Conservation (phyloP, 2,329 filamentous ascomycete genomes). For the Mollisia scopiformis region DNA sequence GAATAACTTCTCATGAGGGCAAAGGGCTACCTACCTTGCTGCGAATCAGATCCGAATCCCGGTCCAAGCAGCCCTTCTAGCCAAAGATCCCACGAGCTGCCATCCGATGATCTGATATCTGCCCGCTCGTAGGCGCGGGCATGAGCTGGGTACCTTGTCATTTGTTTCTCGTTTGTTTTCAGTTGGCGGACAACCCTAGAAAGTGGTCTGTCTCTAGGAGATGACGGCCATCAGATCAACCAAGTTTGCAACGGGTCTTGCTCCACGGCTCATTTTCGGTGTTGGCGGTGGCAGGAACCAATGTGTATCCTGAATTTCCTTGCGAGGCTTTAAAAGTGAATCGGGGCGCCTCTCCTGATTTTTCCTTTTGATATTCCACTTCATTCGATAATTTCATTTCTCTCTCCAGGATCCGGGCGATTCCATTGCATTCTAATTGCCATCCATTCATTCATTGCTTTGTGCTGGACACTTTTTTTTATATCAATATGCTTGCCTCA, state of each 20-base stretch:
- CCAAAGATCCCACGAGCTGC: neutral
- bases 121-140: neutral
- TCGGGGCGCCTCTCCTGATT: constrained; percentile 16
- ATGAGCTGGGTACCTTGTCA: constrained; percentile 1
- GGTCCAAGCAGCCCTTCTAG: neutral
- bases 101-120: constrained; percentile 30
- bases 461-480: constrained; percentile 37
- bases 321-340: constrained; percentile 4
- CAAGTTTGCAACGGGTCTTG: constrained; percentile 20
- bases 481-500: constrained; percentile 42
- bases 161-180: constrained; percentile 21
- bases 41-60: neutral
- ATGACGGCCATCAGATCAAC: constrained; percentile 12
- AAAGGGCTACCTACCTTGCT: neutral
- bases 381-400: constrained; percentile 25
- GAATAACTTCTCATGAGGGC: constrained; percentile 2
- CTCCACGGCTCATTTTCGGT: constrained; percentile 20
- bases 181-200: neutral
- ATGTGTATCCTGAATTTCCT: constrained; percentile 1
- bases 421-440: constrained; percentile 27
- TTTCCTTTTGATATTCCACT: constrained; percentile 18
- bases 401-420: constrained; percentile 26
- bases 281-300: neutral
- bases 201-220: constrained; percentile 10
- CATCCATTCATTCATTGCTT: constrained; percentile 32